Conservation (phyloP, 2,329 filamentous ascomycete species). For the Scolecobasidium constrictum region DNA sequence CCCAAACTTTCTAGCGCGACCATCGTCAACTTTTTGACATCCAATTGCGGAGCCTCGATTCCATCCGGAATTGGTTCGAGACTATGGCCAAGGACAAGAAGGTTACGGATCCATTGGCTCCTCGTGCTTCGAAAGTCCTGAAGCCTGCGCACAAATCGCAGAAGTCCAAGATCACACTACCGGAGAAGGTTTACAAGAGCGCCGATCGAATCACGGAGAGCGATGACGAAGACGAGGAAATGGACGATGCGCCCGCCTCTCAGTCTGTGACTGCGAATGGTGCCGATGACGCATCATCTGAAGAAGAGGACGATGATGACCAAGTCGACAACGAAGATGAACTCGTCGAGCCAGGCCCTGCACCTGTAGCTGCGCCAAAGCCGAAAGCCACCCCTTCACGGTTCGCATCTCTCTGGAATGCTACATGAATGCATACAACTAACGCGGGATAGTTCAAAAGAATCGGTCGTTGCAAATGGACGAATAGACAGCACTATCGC, state of each 20-base stretch:
- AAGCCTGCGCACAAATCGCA: not conserved
- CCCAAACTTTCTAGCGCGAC: not conserved
- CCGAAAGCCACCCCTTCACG: not conserved
- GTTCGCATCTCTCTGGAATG: too few relatives aligned
- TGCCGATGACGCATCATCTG: too few relatives aligned
- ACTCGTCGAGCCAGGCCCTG: not conserved
- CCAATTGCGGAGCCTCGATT: not conserved
- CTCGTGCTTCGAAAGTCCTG: not conserved
- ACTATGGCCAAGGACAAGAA: not conserved
- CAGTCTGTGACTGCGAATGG: not conserved
- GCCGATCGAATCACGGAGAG: constrained; percentile 4
- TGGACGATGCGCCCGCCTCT: not conserved
- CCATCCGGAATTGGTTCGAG: too few relatives aligned
- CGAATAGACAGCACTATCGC: too few relatives aligned
- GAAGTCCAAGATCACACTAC: not conserved
- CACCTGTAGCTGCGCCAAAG: not conserved
- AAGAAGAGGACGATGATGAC: not conserved
- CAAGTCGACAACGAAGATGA: not conserved
- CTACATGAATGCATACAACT: too few relatives aligned
- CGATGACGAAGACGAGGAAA: constrained; percentile 3
- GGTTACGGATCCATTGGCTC: not conserved
- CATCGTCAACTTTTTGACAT: not conserved
- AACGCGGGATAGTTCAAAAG: not conserved
- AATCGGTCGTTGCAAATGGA: too few relatives aligned
- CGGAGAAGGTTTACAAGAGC: too few relatives aligned